Evolutionary conservation across 768 basidiomycete species (phyloP), one percentile per base, ranked within the genome.

Genomic region (Kwoniella sp.): DNA sequence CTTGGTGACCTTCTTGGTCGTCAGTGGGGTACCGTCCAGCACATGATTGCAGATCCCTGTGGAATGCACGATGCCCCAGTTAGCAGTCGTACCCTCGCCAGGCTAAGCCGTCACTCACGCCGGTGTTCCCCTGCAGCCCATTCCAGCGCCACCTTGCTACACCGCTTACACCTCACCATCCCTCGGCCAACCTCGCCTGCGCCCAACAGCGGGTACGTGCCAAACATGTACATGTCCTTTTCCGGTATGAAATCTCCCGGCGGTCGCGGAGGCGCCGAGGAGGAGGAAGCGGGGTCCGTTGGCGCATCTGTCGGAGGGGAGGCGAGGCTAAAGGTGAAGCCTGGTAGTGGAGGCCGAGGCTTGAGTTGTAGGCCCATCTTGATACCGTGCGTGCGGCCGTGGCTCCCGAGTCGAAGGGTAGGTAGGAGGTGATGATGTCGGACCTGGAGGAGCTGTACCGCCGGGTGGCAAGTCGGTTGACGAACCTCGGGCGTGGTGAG

Each of bases 161-260:
- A 96, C 33, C 89, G 84, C 39, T 76, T 80, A 76, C 92, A 96
- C 48, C 80, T 83, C 50, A 86, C 82, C 31, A 83, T 71, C 26
- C 80, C 80, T 10, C 47, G 38, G 0, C 60, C 56, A 5, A 43
- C 31, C 19, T 62, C 60, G 9, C 38, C 43, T 3, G 45, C 43
- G 2, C 83, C 82, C 38, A 79, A 79, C 14, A 92, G 79, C 5
- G 89, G 88, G 50, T 84, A 78, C 2, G 84, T 79, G 27, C 89
- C 89, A 73, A 87, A 93, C 56, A 86, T 79, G 77, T 85, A 86
- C 89, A 89, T 91, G 65, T 91, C 88, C 40, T 80, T 80, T 7
- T 86, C 88, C 23, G 85, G 82, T 12, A 92, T 83, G 84, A 88
- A 89, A 76, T 83, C 80, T 20, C 88, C 86, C 0, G 89, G 89